Conservation (phyloP, 805 yeast genomes). For the Myxozyma geophila region DNA sequence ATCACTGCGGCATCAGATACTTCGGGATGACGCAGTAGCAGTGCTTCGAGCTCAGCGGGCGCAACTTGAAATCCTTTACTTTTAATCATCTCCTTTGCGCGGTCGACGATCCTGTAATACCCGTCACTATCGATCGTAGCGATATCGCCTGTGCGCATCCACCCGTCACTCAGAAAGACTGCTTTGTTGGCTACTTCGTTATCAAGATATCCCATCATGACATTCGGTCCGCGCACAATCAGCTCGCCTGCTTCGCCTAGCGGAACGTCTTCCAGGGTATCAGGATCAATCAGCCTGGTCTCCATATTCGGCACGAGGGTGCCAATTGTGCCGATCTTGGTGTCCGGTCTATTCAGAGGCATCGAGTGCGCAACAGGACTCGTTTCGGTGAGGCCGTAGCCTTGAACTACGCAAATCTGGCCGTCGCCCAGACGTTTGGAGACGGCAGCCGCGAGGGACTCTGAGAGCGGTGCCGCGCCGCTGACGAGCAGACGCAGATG, state of each 20-base stretch:
- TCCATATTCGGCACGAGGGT: slow-evolving; percentile 53
- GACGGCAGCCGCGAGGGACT: slow-evolving; percentile 21
- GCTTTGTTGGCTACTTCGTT: slow-evolving; percentile 55
- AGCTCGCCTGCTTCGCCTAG: slow-evolving; percentile 60
- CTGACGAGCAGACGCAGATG: slow-evolving; percentile 36
- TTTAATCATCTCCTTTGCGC: slow-evolving; percentile 72
- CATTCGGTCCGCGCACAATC: slow-evolving; percentile 60
- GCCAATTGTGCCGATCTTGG: slow-evolving; percentile 53
- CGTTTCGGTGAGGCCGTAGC: slow-evolving; percentile 68
- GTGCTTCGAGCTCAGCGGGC: slow-evolving; percentile 90
- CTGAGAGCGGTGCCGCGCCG: slow-evolving; percentile 55
- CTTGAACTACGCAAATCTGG: slow-evolving; percentile 46
- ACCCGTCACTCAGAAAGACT: slow-evolving; percentile 54
- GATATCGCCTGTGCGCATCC: slow-evolving; percentile 66
- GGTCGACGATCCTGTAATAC: slow-evolving; percentile 55
- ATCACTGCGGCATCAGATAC: slow-evolving; percentile 91
- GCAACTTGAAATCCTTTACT: slow-evolving; percentile 84
- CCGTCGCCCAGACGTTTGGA: slow-evolving; percentile 13
- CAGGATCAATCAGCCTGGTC: slow-evolving; percentile 51
- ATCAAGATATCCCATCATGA: slow-evolving; percentile 56
- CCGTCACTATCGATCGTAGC: slow-evolving; percentile 49
- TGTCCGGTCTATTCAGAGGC: slow-evolving; percentile 45
- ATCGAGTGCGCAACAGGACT: slow-evolving; percentile 41
- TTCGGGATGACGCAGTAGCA: slow-evolving; percentile 59
- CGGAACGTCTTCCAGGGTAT: slow-evolving; percentile 54